Evolutionary conservation across 495 filamentous ascomycete genomes (phyloP).

Genomic region (Eremomyces bilateralis): DNA sequence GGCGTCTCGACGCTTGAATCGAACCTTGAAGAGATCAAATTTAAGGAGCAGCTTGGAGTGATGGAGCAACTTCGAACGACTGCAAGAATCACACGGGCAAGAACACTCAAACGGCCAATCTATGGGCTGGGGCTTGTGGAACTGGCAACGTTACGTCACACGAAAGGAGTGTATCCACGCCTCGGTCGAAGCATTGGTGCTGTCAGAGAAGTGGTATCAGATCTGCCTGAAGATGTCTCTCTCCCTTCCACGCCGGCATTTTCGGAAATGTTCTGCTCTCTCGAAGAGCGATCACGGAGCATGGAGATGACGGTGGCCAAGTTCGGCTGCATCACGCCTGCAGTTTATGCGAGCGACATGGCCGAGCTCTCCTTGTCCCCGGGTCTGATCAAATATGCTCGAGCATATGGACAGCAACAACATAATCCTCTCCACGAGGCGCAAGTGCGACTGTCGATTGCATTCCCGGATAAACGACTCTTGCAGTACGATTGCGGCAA

Average conservation of each 20-base stretch:
- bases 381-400: too few species aligned
- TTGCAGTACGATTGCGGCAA: constrained; percentile 98
- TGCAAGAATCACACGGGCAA: constrained; percentile 59
- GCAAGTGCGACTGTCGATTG: constrained; percentile 78
- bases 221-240: not conserved
- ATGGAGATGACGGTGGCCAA: constrained; percentile 60
- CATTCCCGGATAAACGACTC: constrained; percentile 87
- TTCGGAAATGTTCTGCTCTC: constrained; percentile 45
- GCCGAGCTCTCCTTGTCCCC: constrained; percentile 29
- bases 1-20: too few species aligned
- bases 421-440: constrained; percentile 92
- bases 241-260: constrained; percentile 41
- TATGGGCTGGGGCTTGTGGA: constrained; percentile 60
- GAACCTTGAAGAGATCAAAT: too few species aligned
- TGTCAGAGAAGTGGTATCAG: too few species aligned
- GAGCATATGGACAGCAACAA: too few species aligned
- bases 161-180: constrained; percentile 23
- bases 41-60: too few species aligned
- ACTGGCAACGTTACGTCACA: constrained; percentile 38
- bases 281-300: constrained; percentile 45
- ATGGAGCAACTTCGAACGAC: constrained; percentile 62
- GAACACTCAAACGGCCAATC: constrained; percentile 58
- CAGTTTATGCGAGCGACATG: constrained; percentile 61
- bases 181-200: too few species aligned
- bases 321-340: constrained; percentile 79